Conservation (phyloP, 2,329 filamentous ascomycete species). For the Alternaria panax region DNA sequence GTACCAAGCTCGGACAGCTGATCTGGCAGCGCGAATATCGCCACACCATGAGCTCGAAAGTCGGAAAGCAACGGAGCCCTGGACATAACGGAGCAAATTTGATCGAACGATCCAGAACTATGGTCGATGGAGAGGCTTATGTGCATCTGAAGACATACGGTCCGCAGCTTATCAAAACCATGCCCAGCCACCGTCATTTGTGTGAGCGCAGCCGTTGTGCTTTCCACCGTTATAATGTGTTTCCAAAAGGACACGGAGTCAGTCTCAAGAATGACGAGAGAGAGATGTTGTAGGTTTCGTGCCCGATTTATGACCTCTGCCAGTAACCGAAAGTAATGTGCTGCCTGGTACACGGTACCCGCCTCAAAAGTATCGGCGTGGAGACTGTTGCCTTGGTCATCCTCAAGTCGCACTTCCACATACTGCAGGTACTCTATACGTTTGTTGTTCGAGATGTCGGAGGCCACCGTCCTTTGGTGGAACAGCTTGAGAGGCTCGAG, state of each 20-base stretch:
- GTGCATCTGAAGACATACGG: slow-evolving; percentile 30
- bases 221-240: slow-evolving; percentile 8
- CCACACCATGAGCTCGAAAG: slow-evolving; percentile 23
- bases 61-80: slow-evolving; percentile 19
- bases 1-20: neutral
- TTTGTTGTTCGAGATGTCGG: neutral
- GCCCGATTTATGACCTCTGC: slow-evolving; percentile 23
- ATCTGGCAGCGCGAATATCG: neutral
- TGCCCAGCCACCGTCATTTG: neutral
- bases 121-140: neutral
- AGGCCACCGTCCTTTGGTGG: slow-evolving; percentile 19
- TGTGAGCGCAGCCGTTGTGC: neutral
- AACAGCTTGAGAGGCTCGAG: slow-evolving; percentile 25
- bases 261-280: slow-evolving; percentile 33
- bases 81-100: slow-evolving; percentile 14
- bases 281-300: slow-evolving; percentile 33
- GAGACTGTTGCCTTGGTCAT: slow-evolving; percentile 31
- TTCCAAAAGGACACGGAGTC: slow-evolving; percentile 32
- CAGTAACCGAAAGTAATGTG: slow-evolving; percentile 31
- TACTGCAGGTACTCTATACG: slow-evolving; percentile 23
- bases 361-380: slow-evolving; percentile 11
- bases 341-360: slow-evolving; percentile 9
- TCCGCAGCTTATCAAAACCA: slow-evolving; percentile 22
- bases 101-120: slow-evolving; percentile 6
- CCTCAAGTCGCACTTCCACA: slow-evolving; percentile 36